phyloP scores from a whole-genome alignment of 805 yeast genomes.

The Candida rishiriensis region DNA sequence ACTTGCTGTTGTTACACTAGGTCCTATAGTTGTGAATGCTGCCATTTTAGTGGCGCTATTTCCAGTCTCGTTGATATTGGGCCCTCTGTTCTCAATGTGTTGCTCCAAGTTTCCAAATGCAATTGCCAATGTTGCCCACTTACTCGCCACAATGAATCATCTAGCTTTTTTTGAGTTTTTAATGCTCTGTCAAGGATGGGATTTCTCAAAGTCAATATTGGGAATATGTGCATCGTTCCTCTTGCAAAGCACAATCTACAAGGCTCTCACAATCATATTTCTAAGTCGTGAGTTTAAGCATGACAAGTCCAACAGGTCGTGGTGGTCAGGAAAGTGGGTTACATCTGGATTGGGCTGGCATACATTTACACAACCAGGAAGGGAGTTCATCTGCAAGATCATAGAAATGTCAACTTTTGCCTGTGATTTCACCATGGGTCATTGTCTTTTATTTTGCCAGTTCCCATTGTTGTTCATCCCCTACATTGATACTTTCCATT shows the following conservation, averaged over 20 bases:
- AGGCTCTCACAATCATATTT: conserved; percentile 42
- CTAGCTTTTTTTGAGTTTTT: conserved; percentile 55
- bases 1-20: conserved; percentile 38
- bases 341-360: conserved; percentile 59
- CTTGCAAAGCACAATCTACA: conserved; percentile 56
- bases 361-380: conserved; percentile 53
- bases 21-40: conserved; percentile 45
- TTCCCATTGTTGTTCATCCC: conserved; percentile 62
- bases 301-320: conserved; percentile 58
- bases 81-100: conserved; percentile 45
- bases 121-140: conserved; percentile 55
- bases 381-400: conserved; percentile 61
- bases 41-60: conserved; percentile 37
- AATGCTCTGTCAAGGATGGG: conserved; percentile 67
- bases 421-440: conserved; percentile 58
- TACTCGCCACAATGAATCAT: conserved; percentile 48
- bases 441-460: conserved; percentile 51
- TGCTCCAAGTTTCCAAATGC: conserved; percentile 43
- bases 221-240: conserved; percentile 55
- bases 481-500: conserved; percentile 61
- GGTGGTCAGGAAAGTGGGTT: conserved; percentile 80
- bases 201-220: conserved; percentile 52
- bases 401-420: conserved; percentile 67
- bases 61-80: conserved; percentile 41
- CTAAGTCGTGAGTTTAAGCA: conserved; percentile 60